phyloP scores from a whole-genome alignment of 345 rosid genomes.

The Pistacia vera region DNA sequence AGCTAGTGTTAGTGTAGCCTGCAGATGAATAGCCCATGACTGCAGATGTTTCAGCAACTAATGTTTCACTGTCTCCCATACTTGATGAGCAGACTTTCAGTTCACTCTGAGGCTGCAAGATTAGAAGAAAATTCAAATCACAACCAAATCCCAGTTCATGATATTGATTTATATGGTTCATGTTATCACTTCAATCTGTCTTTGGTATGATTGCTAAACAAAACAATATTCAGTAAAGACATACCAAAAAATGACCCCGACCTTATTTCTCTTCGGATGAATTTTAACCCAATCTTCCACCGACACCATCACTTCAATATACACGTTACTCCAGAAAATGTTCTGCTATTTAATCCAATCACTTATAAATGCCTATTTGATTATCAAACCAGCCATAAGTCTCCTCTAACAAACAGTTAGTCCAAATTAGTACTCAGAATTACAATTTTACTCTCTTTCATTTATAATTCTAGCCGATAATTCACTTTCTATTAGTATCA shows the following conservation, averaged over 20 bases:
- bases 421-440: not conserved
- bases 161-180: no score
- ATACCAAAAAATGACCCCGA: not conserved
- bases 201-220: not conserved
- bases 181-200: not conserved
- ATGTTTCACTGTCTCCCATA: slow-evolving; percentile 76
- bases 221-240: not conserved
- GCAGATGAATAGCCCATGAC: slow-evolving; percentile 38
- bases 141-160: not conserved
- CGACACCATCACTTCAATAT: not conserved
- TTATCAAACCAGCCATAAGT: not conserved
- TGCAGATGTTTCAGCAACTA: slow-evolving; percentile 48
- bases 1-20: slow-evolving; percentile 28
- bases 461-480: not conserved
- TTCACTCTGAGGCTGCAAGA: slow-evolving; percentile 31
- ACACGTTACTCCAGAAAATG: not conserved
- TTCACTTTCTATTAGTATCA: not conserved
- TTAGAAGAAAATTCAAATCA: slow-evolving; percentile 1
- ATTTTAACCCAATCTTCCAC: not conserved
- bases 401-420: not conserved
- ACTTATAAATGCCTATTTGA: not conserved
- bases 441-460: not conserved
- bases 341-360: not conserved
- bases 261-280: not conserved
- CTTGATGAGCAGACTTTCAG: slow-evolving; percentile 9